Percentiles rank a stretch among this genome's conserved stretches.
Evolutionary conservation across 768 basidiomycete genomes (phyloP).

Genomic region (Pluteus cervinus): DNA sequence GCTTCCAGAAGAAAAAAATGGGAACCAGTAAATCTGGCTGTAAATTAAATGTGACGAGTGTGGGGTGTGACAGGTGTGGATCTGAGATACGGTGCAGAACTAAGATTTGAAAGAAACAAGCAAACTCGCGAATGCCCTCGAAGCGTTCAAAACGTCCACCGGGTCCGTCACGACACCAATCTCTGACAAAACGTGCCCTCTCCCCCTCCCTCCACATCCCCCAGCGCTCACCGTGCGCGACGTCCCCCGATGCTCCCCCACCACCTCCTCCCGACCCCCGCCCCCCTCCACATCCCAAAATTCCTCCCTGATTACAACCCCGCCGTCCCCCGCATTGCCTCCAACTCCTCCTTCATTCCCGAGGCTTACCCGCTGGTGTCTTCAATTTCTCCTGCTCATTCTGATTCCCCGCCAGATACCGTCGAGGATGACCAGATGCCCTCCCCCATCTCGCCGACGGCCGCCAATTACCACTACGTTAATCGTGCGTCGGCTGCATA

Average conservation of each 20-base stretch:
- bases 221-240: too few species aligned
- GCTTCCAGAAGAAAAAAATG: too few species aligned
- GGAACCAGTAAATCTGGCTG: too few species aligned
- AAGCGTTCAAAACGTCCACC: too few species aligned
- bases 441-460: constrained; percentile 26
- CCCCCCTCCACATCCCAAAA: constrained; percentile 18
- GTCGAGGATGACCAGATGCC: constrained; percentile 28
- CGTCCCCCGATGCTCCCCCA: constrained; percentile 24
- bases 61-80: too few species aligned
- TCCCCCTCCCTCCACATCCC: too few species aligned
- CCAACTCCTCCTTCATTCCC: constrained; percentile 16
- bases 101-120: too few species aligned
- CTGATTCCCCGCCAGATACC: constrained; percentile 22
- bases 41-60: too few species aligned
- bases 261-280: constrained; percentile 12
- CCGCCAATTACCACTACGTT: constrained; percentile 26
- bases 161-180: too few species aligned
- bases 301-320: constrained; percentile 15
- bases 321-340: constrained; percentile 16
- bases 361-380: constrained; percentile 1
- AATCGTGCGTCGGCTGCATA: constrained; percentile 20
- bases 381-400: constrained; percentile 16
- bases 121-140: too few species aligned
- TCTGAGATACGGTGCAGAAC: too few species aligned
- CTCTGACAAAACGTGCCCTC: too few species aligned